Percentiles rank a stretch among this genome's conserved stretches.
Conservation (phyloP, 208 protist genomes). For the Entamoeba moshkovskii region DNA sequence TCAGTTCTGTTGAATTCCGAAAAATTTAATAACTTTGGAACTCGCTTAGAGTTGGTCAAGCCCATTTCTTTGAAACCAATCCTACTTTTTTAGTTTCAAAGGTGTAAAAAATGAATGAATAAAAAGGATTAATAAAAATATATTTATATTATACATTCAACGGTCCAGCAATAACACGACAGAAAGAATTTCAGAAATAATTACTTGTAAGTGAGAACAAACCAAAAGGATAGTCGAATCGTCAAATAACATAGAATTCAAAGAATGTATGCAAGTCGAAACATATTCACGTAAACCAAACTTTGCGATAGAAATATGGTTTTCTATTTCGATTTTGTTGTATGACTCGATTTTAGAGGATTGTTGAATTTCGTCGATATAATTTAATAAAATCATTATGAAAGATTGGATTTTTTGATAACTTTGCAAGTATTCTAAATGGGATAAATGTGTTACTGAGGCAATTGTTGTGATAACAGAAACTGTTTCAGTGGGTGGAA, state of each 20-base stretch:
- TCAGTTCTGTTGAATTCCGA: too few species aligned
- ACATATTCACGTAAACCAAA: neutral
- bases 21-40: too few species aligned
- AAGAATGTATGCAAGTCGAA: neutral
- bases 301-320: neutral
- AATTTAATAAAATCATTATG: neutral
- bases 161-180: neutral
- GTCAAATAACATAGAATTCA: neutral
- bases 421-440: neutral
- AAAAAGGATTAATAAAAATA: neutral
- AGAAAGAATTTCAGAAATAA: neutral
- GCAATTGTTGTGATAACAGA: neutral
- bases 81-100: too few species aligned
- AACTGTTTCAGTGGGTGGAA: neutral
- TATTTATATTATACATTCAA: neutral
- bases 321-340: neutral
- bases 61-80: too few species aligned
- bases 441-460: neutral
- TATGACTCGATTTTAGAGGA: neutral
- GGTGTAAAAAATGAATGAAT: neutral
- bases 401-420: neutral
- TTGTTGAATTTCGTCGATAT: neutral
- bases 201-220: neutral
- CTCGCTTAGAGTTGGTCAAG: too few species aligned
- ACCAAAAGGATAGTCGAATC: neutral